Conservation (phyloP, 768 basidiomycete genomes). For the Boletus vermiculosoides region DNA sequence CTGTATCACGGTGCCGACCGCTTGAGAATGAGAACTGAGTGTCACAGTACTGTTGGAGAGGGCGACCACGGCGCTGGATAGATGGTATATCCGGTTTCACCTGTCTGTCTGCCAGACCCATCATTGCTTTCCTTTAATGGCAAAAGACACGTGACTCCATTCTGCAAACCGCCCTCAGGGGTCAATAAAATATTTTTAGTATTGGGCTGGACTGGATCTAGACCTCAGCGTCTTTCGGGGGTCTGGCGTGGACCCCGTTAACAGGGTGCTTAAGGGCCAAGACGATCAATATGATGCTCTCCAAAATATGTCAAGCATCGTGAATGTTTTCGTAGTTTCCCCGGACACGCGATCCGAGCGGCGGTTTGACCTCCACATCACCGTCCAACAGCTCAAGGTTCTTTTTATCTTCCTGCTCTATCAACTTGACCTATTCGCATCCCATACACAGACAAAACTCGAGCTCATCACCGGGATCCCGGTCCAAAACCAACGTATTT, state of each 20-base stretch:
- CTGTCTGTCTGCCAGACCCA: neutral
- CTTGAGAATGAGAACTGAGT: neutral
- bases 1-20: slow-evolving; percentile 1
- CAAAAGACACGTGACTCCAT: slow-evolving; percentile 3
- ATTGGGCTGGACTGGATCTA: neutral
- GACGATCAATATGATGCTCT: neutral
- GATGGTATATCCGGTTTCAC: slow-evolving; percentile 7
- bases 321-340: slow-evolving; percentile 79
- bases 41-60: neutral
- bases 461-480: slow-evolving; percentile 92
- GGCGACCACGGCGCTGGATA: neutral
- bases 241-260: neutral
- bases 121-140: neutral
- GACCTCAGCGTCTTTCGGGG: neutral
- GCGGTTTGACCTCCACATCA: slow-evolving; percentile 71
- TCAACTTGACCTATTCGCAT: neutral
- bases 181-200: neutral
- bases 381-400: slow-evolving; percentile 79
- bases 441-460: slow-evolving; percentile 59
- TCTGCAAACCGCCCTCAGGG: neutral
- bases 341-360: slow-evolving; percentile 91
- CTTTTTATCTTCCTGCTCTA: slow-evolving; percentile 28
- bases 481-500: slow-evolving; percentile 64
- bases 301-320: slow-evolving; percentile 40
- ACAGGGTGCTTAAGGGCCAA: neutral